Percentiles rank a stretch among this genome's conserved stretches.
Evolutionary conservation across 768 basidiomycete species (phyloP).

Genomic region (Harrya chromipes): DNA sequence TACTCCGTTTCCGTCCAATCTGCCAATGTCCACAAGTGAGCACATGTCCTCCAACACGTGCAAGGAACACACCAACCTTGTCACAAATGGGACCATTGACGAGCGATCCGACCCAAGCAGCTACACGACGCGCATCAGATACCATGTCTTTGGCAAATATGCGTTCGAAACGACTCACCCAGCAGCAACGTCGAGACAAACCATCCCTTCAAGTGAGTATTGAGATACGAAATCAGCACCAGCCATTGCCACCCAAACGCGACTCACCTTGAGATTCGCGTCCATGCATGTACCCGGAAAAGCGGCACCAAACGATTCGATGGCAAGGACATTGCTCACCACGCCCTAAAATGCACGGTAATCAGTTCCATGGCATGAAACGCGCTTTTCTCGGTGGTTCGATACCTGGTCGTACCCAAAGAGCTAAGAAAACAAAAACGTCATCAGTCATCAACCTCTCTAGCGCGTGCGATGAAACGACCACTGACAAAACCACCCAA

Average conservation of each 20-base stretch:
- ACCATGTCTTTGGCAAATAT: neutral
- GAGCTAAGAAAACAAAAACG: constrained; percentile 13
- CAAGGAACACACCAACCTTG: constrained; percentile 14
- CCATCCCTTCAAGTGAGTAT: constrained; percentile 23
- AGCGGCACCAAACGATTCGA: constrained; percentile 32
- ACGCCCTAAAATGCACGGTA: constrained; percentile 21
- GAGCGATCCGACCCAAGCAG: constrained; percentile 31
- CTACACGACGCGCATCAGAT: constrained; percentile 15
- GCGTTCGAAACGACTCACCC: constrained; percentile 13
- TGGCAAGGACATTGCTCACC: constrained; percentile 32
- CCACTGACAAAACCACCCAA: constrained; percentile 31
- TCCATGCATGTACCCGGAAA: constrained; percentile 32
- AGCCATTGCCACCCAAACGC: neutral
- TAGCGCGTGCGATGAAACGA: neutral
- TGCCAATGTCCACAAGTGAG: neutral
- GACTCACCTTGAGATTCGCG: constrained; percentile 22
- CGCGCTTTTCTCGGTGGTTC: neutral
- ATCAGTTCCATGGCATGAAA: constrained; percentile 1
- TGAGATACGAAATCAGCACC: neutral
- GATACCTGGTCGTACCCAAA: constrained; percentile 33
- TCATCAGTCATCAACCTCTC: neutral
- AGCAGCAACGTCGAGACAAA: constrained; percentile 29
- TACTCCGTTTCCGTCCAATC: constrained; percentile 27
- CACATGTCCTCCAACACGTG: neutral
- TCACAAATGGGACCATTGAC: constrained; percentile 32